Conservation (phyloP, 1,139 yeast species). For the Blastobotrys proliferans region DNA sequence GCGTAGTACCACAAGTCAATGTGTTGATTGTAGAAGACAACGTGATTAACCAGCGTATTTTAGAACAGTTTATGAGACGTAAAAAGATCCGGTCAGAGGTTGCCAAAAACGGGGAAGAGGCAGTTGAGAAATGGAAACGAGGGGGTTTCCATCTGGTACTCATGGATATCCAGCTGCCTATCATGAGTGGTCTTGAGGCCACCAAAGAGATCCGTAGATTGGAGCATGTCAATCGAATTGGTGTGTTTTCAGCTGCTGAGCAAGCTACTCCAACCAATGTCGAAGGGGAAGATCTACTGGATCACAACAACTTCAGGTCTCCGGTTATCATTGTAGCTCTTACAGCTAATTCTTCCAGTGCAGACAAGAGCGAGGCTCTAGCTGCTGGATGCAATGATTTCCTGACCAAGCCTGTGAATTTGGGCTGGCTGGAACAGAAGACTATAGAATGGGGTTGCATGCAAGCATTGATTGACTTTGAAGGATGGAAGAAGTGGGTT, state of each 20-base stretch:
- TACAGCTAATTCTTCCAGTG: slow-evolving; percentile 86
- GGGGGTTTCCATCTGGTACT: slow-evolving; percentile 91
- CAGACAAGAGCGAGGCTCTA: slow-evolving; percentile 84
- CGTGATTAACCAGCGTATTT: slow-evolving; percentile 86
- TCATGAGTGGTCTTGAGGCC: slow-evolving; percentile 88
- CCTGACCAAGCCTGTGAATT: slow-evolving; percentile 92
- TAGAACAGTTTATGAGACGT: slow-evolving; percentile 85
- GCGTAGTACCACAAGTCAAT: slow-evolving; percentile 66
- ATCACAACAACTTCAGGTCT: slow-evolving; percentile 61
- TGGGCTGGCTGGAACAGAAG: slow-evolving; percentile 90
- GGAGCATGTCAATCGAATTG: slow-evolving; percentile 77
- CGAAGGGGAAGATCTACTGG: slow-evolving; percentile 47
- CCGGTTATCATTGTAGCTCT: slow-evolving; percentile 96
- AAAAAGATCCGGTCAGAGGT: slow-evolving; percentile 81
- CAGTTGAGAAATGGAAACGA: slow-evolving; percentile 83
- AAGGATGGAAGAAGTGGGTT: slow-evolving; percentile 93
- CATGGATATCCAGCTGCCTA: slow-evolving; percentile 95
- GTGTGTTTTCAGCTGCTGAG: slow-evolving; percentile 55
- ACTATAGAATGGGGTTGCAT: slow-evolving; percentile 90
- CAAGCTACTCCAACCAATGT: slow-evolving; percentile 18
- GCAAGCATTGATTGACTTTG: slow-evolving; percentile 96
- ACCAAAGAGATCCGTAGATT: slow-evolving; percentile 82
- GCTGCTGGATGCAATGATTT: slow-evolving; percentile 98
- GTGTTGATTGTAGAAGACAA: slow-evolving; percentile 95
- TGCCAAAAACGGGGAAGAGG: slow-evolving; percentile 90